phyloP scores from a whole-genome alignment of 768 basidiomycete genomes.

The Tulasnella sp. region DNA sequence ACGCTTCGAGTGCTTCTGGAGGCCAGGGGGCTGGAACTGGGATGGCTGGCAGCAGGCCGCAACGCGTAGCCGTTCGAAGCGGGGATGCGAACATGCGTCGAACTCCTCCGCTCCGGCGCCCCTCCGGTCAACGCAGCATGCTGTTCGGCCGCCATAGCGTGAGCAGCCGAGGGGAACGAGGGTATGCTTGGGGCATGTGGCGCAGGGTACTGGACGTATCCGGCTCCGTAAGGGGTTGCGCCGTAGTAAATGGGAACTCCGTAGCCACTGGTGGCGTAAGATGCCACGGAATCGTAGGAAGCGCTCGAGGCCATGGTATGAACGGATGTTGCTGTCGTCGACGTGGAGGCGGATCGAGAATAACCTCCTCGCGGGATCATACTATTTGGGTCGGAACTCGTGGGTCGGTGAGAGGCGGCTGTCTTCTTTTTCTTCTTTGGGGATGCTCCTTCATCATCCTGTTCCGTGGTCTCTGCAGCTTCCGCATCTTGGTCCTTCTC shows the following conservation, averaged over 20 bases:
- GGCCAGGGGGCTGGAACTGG: conserved; percentile 12
- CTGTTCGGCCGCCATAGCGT: not conserved
- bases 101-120: not conserved
- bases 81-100: conserved; percentile 1
- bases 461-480: not conserved
- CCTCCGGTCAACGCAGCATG: not conserved
- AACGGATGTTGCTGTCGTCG: conserved; percentile 14
- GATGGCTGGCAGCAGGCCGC: conserved; percentile 6
- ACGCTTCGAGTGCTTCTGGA: conserved; percentile 1
- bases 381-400: not conserved
- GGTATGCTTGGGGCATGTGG: not conserved
- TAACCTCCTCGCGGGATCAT: not conserved
- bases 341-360: conserved; percentile 13
- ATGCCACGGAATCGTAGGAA: conserved; percentile 13
- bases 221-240: not conserved
- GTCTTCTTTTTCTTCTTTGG: conserved; percentile 27
- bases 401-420: not conserved
- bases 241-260: not conserved
- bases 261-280: not conserved
- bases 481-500: conserved; percentile 18
- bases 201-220: not conserved
- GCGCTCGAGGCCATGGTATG: not conserved
- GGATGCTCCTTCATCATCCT: conserved; percentile 17
- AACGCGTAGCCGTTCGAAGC: conserved; percentile 5
- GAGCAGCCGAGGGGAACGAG: not conserved